Evolutionary conservation across 176 grass and related monocot species (phyloP), one percentile per base, ranked within the genome.

Genomic region (Puya raimondii): DNA sequence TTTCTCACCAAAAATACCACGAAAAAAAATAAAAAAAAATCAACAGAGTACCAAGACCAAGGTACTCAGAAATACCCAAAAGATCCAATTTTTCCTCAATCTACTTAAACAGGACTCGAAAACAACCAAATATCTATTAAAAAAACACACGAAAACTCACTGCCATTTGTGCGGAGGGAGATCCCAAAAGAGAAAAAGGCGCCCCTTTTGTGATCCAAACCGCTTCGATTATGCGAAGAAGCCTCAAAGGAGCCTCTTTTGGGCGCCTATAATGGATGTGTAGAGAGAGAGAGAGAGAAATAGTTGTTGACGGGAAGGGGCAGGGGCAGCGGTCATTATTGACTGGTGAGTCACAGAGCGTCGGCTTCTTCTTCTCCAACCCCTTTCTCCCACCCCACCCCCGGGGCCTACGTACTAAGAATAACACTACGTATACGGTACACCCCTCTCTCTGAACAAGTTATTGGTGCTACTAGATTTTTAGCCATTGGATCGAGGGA

Each of bases 11-110:
- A 42, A 42, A 42, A 42, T 33, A 33, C 29, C 29, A 33, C 5
- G 3, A 33, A 33, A 33, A 33, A 4, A 33, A 33, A n/a, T n/a
- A n/a, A 4, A 33, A 33, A 33, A 33, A 5, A 33, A 26, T 26
- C 25, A 26, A 26, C 25, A 26, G 25, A 26, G 25, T 2, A 26
- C 25, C 25, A 26, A 26, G 25, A 26, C 25, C 25, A 26, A 26
- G 25, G 25, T 26, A 26, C 25, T 26, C 2, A 48, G 63, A 74
- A 78, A n/a, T 72, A 65, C 47, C 10, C 66, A 66, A 53, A 66
- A 53, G 47, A 27, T 72, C 50, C 2, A 79, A 72, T 50, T 79
- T 71, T 59, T 51, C 17, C 25, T 26, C 42, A 58, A 58, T 20
- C 12, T 20, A 4, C 53, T 58, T 17, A 2, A 18, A 1, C 12